A percentile compares a stretch with the other conserved stretches of the same genome.
These are phyloP conservation scores for Boechera stricta DNA, from an alignment of 345 rosid species.

Conservation along the genomic window DNA sequence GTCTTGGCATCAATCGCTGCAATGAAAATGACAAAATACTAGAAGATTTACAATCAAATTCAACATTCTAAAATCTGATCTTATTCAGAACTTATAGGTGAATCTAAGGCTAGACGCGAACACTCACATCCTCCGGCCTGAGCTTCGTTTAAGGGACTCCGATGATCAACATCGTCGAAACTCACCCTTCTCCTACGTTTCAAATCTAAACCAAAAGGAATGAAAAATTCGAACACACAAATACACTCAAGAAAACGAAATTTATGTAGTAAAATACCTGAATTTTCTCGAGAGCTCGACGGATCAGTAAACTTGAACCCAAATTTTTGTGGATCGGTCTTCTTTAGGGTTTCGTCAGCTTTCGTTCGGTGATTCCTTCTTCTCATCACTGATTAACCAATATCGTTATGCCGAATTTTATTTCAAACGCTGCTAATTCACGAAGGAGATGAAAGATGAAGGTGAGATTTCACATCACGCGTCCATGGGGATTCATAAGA, in stretches of 20 bases:
- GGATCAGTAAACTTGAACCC: constrained; percentile 26
- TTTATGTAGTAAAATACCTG: constrained; percentile 16
- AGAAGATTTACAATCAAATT: constrained; percentile 7
- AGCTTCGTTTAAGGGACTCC: constrained; percentile 27
- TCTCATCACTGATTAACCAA: constrained; percentile 20
- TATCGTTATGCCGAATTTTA: neutral
- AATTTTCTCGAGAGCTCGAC: constrained; percentile 29
- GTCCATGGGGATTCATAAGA: constrained; percentile 20
- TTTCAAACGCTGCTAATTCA: neutral
- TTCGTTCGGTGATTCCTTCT: constrained; percentile 31
- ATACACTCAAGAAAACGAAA: neutral
- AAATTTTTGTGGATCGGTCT: constrained; percentile 9
- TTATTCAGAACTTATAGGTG: neutral
- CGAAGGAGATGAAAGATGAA: neutral
- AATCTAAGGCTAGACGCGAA: neutral
- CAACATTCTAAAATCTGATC: constrained; percentile 1
- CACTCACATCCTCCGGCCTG: constrained; percentile 30
- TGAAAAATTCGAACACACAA: neutral
- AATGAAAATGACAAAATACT: constrained; percentile 36
- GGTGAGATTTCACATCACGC: constrained; percentile 21
- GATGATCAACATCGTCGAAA: constrained; percentile 45
- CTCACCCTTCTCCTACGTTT: constrained; percentile 47
- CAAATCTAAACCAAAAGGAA: constrained; percentile 43
- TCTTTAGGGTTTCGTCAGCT: constrained; percentile 17
- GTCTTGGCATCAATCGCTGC: constrained; percentile 73